Percentiles rank a stretch among this genome's conserved stretches.
phyloP scores from a whole-genome alignment of 441 rosid genomes.

The Erodium moschatum region DNA sequence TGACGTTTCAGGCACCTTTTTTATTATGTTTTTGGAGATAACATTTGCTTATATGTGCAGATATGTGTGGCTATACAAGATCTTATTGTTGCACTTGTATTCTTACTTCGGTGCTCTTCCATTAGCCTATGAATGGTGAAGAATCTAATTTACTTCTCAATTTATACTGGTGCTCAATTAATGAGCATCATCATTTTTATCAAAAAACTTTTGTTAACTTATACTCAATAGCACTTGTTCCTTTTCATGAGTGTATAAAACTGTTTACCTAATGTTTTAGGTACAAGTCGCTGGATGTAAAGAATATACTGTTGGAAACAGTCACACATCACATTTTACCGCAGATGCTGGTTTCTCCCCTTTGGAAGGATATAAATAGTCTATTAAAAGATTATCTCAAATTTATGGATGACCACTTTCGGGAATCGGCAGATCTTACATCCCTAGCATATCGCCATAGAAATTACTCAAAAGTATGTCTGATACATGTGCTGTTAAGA shows the following conservation, averaged over 20 bases:
- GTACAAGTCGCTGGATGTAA: conserved; percentile 90
- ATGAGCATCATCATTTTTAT: background rate
- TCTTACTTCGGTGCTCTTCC: conserved; percentile 69
- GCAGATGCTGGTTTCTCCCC: conserved; percentile 76
- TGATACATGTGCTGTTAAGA: conserved; percentile 5
- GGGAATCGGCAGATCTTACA: conserved; percentile 97
- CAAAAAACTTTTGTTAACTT: background rate
- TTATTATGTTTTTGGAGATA: conserved; percentile 11
- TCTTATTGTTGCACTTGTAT: conserved; percentile 78
- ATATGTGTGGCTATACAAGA: conserved; percentile 79
- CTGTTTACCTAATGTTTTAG: conserved; percentile 30
- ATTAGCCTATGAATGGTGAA: conserved; percentile 78
- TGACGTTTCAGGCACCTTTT: background rate
- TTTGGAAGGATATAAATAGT: conserved; percentile 60
- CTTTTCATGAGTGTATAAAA: conserved; percentile 19
- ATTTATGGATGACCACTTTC: conserved; percentile 97
- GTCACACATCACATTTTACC: conserved; percentile 82
- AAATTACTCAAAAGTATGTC: conserved; percentile 86
- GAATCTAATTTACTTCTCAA: background rate
- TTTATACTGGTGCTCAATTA: conserved; percentile 15
- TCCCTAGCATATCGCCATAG: conserved; percentile 96
- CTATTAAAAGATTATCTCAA: conserved; percentile 81
- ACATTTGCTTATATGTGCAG: conserved; percentile 38
- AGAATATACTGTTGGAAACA: conserved; percentile 93
- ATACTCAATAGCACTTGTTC: background rate